Percentiles rank a stretch among this genome's conserved stretches.
Conservation (phyloP, 1,284 basidiomycete genomes). For the Puccinia brachypodii region DNA sequence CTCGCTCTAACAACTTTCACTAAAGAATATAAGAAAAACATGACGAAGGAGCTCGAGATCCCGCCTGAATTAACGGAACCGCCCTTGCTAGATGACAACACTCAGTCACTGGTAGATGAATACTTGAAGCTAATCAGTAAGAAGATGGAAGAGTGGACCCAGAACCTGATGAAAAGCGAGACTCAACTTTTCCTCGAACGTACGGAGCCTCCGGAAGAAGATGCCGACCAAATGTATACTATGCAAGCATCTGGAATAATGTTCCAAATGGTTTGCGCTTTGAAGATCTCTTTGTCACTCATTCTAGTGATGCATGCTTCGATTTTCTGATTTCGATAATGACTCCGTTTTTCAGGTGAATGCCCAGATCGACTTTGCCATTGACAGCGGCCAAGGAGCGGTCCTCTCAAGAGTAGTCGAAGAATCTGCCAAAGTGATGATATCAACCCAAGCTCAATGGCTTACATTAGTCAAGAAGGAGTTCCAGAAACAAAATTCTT, state of each 20-base stretch:
- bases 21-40: conserved; percentile 89
- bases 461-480: conserved; percentile 78
- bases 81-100: conserved; percentile 80
- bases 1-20: conserved; percentile 87
- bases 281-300: neutral
- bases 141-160: conserved; percentile 96
- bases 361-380: conserved; percentile 91
- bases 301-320: conserved; percentile 56
- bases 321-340: neutral
- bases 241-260: conserved; percentile 90
- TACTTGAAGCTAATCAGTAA: conserved; percentile 88
- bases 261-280: conserved; percentile 68
- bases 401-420: conserved; percentile 87
- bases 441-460: conserved; percentile 85
- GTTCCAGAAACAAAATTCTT: conserved; percentile 78
- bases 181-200: conserved; percentile 78
- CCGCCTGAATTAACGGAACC: conserved; percentile 83
- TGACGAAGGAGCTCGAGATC: conserved; percentile 82
- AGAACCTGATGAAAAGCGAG: conserved; percentile 90
- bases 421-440: conserved; percentile 87
- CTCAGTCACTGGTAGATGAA: conserved; percentile 90
- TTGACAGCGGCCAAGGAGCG: conserved; percentile 90
- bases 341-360: conserved; percentile 65
- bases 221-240: conserved; percentile 84
- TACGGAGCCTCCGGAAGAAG: conserved; percentile 80